Evolutionary conservation across 108 stramenopile genomes (phyloP).

Genomic region (Cyclostephanos tholiformis): DNA sequence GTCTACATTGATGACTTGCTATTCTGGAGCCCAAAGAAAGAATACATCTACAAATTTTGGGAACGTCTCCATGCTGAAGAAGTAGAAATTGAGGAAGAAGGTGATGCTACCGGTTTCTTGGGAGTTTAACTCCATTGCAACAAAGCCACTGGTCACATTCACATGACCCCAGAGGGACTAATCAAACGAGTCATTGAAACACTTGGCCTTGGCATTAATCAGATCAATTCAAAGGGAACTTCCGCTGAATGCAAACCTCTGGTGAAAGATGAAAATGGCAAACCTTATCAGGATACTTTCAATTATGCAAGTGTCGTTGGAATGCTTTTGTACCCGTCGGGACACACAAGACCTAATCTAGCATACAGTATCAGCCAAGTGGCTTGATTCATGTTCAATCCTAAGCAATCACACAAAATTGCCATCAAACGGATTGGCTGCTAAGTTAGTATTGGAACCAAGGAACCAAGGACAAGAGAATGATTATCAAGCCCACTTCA

Average conservation of each 20-base stretch:
- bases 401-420: slow-evolving; percentile 42
- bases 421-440: slow-evolving; percentile 49
- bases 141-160: no score
- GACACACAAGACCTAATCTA: slow-evolving; percentile 41
- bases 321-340: slow-evolving; percentile 37
- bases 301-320: no score
- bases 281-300: slow-evolving; percentile 15
- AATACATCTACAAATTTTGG: slow-evolving; percentile 5
- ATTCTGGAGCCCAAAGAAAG: slow-evolving; percentile 5
- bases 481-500: slow-evolving; percentile 18
- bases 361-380: slow-evolving; percentile 34
- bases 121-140: no score
- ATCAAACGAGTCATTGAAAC: no score
- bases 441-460: slow-evolving; percentile 51
- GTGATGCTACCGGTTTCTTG: no score
- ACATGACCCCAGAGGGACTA: no score
- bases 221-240: no score
- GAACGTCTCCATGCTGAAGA: no score
- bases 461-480: slow-evolving; percentile 42
- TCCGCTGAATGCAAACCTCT: slow-evolving; percentile 10
- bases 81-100: no score
- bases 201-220: no score
- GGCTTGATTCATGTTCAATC: slow-evolving; percentile 47
- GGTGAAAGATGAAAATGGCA: slow-evolving; percentile 24
- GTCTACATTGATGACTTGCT: slow-evolving; percentile 16